Conservation (phyloP, 345 rosid genomes). For the Hibiscus trionum region DNA sequence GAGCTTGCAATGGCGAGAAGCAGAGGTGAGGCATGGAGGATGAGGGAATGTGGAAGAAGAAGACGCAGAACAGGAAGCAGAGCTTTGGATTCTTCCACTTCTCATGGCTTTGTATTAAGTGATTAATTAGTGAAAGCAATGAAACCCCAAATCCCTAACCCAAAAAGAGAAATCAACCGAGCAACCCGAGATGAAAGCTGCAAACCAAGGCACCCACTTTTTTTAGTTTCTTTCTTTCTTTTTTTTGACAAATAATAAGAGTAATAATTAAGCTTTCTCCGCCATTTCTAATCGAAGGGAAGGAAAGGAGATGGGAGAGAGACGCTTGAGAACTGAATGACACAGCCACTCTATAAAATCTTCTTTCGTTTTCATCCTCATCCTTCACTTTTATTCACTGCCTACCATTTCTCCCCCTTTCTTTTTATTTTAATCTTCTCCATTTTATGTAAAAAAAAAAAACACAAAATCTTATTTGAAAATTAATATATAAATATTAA, state of each 20-base stretch:
- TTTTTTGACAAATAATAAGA: background rate
- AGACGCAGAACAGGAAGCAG: conserved; percentile 28
- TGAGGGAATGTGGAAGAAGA: conserved; percentile 39
- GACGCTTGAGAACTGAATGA: conserved; percentile 1
- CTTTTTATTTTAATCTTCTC: background rate
- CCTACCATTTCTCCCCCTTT: background rate
- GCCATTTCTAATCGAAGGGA: conserved; percentile 7
- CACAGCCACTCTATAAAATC: background rate
- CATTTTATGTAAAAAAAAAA: too few species aligned
- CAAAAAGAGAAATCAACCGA: background rate
- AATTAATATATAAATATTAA: too few species aligned
- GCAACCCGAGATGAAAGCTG: background rate
- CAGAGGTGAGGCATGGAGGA: conserved; percentile 21
- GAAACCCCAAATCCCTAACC: background rate
- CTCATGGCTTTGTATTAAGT: background rate
- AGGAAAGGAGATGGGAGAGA: background rate
- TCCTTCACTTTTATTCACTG: background rate
- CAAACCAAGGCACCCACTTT: background rate
- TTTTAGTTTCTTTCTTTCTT: background rate
- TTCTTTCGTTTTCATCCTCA: background rate
- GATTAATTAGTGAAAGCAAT: background rate
- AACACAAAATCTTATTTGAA: too few species aligned
- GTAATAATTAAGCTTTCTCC: background rate
- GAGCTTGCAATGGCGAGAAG: conserved; percentile 18
- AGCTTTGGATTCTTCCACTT: conserved; percentile 10